Percentiles rank a stretch among this genome's conserved stretches.
Conservation (phyloP, 352 stramenopile species). For the Phytophthora pinifolia region DNA sequence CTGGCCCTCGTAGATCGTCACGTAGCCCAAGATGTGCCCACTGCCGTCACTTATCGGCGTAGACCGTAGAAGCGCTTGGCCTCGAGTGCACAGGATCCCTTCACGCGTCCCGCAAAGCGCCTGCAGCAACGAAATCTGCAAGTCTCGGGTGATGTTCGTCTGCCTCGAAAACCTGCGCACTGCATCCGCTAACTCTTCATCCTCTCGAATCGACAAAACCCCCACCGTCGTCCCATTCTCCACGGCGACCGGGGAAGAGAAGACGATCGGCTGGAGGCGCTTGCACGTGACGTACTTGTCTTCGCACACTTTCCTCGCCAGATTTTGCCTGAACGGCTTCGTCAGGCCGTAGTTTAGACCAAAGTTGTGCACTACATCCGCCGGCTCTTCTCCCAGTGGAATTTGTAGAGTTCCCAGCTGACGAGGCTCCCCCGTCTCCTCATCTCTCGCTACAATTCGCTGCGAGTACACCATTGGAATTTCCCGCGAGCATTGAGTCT, state of each 20-base stretch:
- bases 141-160: constrained; percentile 47
- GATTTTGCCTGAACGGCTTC: constrained; percentile 41
- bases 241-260: constrained; percentile 53
- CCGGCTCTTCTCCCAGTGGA: constrained; percentile 48
- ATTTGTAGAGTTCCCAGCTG: constrained; percentile 55
- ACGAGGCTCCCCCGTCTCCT: constrained; percentile 16
- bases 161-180: constrained; percentile 55
- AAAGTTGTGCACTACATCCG: constrained; percentile 55
- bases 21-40: constrained; percentile 37
- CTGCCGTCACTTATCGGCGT: constrained; percentile 39
- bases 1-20: constrained; percentile 69
- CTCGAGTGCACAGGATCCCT: constrained; percentile 60
- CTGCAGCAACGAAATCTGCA: constrained; percentile 53
- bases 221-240: constrained; percentile 45
- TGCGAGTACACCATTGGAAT: constrained; percentile 56
- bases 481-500: constrained; percentile 38
- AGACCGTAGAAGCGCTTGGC: constrained; percentile 52
- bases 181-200: constrained; percentile 72
- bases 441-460: constrained; percentile 30
- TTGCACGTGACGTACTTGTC: constrained; percentile 60
- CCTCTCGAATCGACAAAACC: constrained; percentile 47
- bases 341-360: constrained; percentile 32
- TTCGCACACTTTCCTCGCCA: constrained; percentile 50
- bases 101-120: constrained; percentile 52
- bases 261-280: constrained; percentile 44